Evolutionary conservation across 2,329 filamentous ascomycete genomes (phyloP), one percentile per base, ranked within the genome.

Genomic region (Xylaria sp.): DNA sequence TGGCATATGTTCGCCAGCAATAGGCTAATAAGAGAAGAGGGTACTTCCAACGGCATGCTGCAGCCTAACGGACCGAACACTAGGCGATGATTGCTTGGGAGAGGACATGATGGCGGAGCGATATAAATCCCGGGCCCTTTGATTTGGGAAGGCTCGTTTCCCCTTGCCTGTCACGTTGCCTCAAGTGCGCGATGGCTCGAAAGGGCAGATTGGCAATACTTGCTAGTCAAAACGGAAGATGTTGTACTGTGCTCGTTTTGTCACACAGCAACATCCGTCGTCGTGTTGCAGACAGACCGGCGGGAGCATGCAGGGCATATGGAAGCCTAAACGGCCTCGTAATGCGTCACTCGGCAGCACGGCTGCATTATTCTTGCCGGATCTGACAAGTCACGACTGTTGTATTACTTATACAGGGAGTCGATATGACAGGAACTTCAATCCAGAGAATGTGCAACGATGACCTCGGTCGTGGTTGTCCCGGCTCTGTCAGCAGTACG

Each of bases 31-130:
- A 60, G 45, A 43, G 28, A 52, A 60, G 45, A 43, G 28, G 41
- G 10, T 28, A 18, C 4, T 53, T 39, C 50, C 34, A 52, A 48
- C 69, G 66, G 69, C 57, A 55, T 62, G 45, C 60, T 65, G 66
- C 69, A 70, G 69, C 39, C 53, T 39, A 61, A 67, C 60, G 63
- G 66, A 60, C 69, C 69, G 69, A 69, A 59, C 60, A 30, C 23
- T 36, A 39, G 46, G 45, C 41, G 46, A 58, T 59, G 28, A 34
- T 48, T 43, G 57, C 48, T 61, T 41, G 25, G 46, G 46, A 8
- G 48, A 65, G 43, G 30, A 18, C 4, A 60, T 53, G 32, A 41
- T 48, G 58, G 30, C 53, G 63, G 46, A 52, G 60, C 53, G 48
- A 48, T 60, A 62, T 46, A 41, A 56, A 39, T 30, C 8, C 28